Evolutionary conservation across 1,139 yeast species (phyloP), one percentile per base, ranked within the genome.

Genomic region (Suhomyces wounanorum): DNA sequence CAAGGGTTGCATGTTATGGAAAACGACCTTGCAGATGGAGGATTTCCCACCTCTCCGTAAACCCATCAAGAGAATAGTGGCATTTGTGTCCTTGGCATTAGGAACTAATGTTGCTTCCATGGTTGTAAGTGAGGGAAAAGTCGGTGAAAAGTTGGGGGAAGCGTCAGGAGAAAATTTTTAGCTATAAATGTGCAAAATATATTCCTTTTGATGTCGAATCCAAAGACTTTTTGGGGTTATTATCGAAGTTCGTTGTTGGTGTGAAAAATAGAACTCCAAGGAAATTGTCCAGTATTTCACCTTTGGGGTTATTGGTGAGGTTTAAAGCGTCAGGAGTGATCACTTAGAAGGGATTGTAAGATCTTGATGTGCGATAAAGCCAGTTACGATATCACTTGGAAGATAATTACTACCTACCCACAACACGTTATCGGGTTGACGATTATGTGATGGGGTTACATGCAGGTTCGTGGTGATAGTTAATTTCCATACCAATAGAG

Each of bases 1-100:
- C 54, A 92, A 73, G 1, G 99, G 98, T 64, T 90, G 97, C 96
- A 95, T 90, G 65, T 90, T 89, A 65, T 94, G 96, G 69, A 94
- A 94, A 1, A 94, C 96, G 23, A 94, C 98, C 67, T 92, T 91
- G 63, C 97, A 87, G 35, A 92, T 91, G 3, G 96, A 89, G 9
- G 96, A 88, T 67, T 92, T 92, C 14, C 98, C 98, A 2, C 81
- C 79, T 56, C 82, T 63, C 48, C 97, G 81, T 41, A 91, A 78
- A 0, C 97, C 97, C 97, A 91, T 89, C 53, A 91, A 72, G 40
- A 90, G 76, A 40, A 87, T 84, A 43, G 89, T 85, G 23, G 92
- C 92, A 64, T 83, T 83, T 41, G 83, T 78, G 59, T 80, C 83
- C 45, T 68, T 70, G 17, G 75, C 69, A 48, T 63, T 65, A 21